Base-by-base conservation (phyloP, 768 basidiomycete species). In the Royoungia palumana region DNA sequence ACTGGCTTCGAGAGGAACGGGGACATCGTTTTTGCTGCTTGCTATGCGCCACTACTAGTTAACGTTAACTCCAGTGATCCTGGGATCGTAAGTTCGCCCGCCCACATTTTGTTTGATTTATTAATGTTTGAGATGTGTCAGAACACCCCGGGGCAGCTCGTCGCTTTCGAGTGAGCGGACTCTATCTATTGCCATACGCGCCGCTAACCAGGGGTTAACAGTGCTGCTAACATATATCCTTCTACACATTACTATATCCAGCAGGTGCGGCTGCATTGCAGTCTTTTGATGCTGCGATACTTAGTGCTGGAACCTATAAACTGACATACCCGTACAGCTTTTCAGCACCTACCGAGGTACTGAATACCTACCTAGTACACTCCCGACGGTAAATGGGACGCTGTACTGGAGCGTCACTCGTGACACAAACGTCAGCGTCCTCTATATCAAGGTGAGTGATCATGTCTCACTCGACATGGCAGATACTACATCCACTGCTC, bases 211-310 rank as follows among this genome's bases (percentile, higher is more conserved):
- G 20, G 13, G 20, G 37, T 21, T 6, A 4, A 32, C 46, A 82
- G 80, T 55, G 74, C 82, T 11, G 72, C 70, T 1, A 57, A 62
- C 2, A 75, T 83, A 0, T 76, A 79, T 54, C 71, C 63, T n/a
- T 83, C 82, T 4, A 81, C 79, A 0, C 79, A 78, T 46, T 85
- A 73, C 66, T 79, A 81, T 48, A 74, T 75, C 2, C 82, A 85
- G 56, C 75, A 81, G 72, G 81, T 80, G 39, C 25, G 46, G 24
- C 21, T 35, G 6, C 37, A 21, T n/a, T n/a, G n/a, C n/a, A 35
- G 4, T 6, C 11, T 14, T 8, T 28, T 19, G 10, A 10, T n/a
- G 17, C 36, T 4, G 35, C 8, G 12, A 16, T 13, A 9, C 36
- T 10, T 11, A 9, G 13, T 20, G 5, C 21, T 6, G 19, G 11